Conservation (phyloP, 208 protist species). For the Wallacemonas sp. region DNA sequence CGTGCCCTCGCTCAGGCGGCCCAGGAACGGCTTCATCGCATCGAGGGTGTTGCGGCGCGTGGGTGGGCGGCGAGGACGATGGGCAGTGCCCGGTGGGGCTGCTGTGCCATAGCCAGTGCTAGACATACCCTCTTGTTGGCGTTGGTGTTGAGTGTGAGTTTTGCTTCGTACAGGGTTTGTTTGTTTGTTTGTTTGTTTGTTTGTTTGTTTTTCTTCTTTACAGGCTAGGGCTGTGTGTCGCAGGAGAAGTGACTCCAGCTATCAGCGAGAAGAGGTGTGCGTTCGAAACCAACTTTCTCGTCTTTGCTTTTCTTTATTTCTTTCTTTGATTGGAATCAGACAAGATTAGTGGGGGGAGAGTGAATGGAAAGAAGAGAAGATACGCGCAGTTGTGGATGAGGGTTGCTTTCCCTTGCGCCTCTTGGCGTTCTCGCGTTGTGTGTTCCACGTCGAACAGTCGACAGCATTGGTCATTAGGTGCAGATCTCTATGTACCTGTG, state of each 20-base stretch:
- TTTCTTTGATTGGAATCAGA: no score
- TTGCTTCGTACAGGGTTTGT: neutral
- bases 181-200: neutral
- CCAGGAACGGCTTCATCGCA: slow-evolving; percentile 15
- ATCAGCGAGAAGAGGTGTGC: slow-evolving; percentile 18
- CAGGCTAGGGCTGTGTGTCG: neutral
- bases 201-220: neutral
- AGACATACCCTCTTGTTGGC: no score
- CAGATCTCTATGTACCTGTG: no score
- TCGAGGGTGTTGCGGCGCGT: slow-evolving; percentile 6
- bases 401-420: no score
- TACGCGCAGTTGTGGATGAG: neutral
- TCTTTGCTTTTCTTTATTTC: no score
- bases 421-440: no score
- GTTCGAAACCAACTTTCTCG: no score
- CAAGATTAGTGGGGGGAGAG: no score
- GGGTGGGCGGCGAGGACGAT: neutral
- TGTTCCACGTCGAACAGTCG: no score
- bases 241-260: neutral
- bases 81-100: neutral
- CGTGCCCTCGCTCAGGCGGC: slow-evolving; percentile 43
- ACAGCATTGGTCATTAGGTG: no score
- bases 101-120: neutral
- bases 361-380: neutral
- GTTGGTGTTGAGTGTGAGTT: neutral